Conservation (phyloP, 257 asterid genomes). For the Penstemon barbatus region DNA sequence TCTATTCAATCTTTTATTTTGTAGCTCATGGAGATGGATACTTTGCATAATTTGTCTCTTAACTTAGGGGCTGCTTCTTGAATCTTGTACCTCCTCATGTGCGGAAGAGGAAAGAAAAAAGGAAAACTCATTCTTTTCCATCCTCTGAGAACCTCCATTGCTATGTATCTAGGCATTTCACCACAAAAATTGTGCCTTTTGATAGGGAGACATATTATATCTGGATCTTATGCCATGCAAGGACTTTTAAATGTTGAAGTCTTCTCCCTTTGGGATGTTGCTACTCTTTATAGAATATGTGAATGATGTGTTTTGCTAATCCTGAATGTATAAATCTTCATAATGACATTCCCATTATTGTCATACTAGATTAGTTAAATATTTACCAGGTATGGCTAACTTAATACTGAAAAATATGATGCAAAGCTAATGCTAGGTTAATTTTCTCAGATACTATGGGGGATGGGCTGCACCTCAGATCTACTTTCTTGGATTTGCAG, state of each 20-base stretch:
- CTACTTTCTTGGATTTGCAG: slow-evolving; percentile 94
- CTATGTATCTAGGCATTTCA: neutral
- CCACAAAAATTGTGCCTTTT: neutral
- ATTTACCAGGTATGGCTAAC: neutral
- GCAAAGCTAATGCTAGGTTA: slow-evolving; percentile 30
- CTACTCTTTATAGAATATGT: neutral
- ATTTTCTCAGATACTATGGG: slow-evolving; percentile 72
- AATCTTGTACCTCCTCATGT: neutral
- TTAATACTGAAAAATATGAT: slow-evolving; percentile 6
- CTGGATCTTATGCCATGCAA: neutral
- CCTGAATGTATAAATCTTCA: neutral
- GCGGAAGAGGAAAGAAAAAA: neutral
- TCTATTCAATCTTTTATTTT: neutral
- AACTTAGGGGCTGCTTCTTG: neutral
- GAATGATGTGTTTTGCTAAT: neutral
- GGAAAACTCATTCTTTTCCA: neutral
- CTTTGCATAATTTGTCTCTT: neutral
- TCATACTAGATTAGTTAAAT: neutral
- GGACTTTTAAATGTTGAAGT: neutral
- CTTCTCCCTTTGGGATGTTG: neutral
- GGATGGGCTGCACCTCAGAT: slow-evolving; percentile 98
- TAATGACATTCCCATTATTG: neutral
- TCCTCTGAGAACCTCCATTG: neutral
- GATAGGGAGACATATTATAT: neutral
- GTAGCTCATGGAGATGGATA: neutral